Conservation (phyloP, 352 stramenopile genomes). For the Phytophthora pistaciae region DNA sequence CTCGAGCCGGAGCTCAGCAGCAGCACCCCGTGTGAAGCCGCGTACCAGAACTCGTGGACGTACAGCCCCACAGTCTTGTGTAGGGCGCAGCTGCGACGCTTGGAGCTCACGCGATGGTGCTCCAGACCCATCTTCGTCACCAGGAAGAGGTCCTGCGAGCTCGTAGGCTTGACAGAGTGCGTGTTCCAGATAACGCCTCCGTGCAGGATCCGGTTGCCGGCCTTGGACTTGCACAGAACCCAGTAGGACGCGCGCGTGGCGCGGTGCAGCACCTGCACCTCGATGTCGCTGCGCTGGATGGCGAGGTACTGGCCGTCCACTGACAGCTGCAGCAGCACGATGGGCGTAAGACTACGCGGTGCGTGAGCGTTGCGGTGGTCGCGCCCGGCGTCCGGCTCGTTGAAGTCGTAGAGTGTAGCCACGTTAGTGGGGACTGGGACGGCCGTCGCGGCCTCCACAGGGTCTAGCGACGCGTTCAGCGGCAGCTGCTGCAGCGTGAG, state of each 20-base stretch:
- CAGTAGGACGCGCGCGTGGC: conserved; percentile 61
- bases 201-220: conserved; percentile 66
- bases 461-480: conserved; percentile 47
- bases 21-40: conserved; percentile 62
- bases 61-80: conserved; percentile 67
- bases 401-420: conserved; percentile 60
- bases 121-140: conserved; percentile 81
- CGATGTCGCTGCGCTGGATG: conserved; percentile 85
- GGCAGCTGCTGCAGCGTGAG: conserved; percentile 51
- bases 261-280: conserved; percentile 76
- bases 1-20: conserved; percentile 76
- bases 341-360: conserved; percentile 17
- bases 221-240: conserved; percentile 77
- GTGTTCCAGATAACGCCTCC: conserved; percentile 75
- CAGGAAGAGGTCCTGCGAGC: conserved; percentile 81
- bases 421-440: conserved; percentile 4
- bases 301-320: conserved; percentile 74
- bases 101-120: conserved; percentile 73
- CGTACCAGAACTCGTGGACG: conserved; percentile 84
- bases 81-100: conserved; percentile 63
- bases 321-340: conserved; percentile 62
- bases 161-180: conserved; percentile 46
- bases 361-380: conserved; percentile 1
- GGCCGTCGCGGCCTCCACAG: conserved; percentile 14
- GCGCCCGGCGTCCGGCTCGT: conserved; percentile 12